phyloP scores from a whole-genome alignment of 1,139 yeast genomes.

The Geotrichum citri-aurantii region DNA sequence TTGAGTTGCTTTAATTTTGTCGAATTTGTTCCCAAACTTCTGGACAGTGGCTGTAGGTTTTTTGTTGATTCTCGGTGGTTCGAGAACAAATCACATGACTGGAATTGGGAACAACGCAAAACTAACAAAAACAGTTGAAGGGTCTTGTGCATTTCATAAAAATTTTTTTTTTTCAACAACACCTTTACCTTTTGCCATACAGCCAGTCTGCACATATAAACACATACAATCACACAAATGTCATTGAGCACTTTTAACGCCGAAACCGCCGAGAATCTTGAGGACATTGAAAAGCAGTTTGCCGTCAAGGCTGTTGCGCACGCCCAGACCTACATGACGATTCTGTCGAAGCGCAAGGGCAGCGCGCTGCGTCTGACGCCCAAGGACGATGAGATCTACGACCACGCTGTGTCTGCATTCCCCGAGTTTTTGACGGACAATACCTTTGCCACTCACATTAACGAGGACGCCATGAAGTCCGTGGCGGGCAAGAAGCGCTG shows the following conservation, averaged over 20 bases:
- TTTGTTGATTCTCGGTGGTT: neutral
- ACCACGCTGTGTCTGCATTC: slow-evolving; percentile 61
- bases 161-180: neutral
- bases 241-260: slow-evolving; percentile 41
- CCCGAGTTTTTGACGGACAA: slow-evolving; percentile 71
- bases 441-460: slow-evolving; percentile 49
- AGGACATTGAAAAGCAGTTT: slow-evolving; percentile 86
- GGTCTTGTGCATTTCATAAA: neutral
- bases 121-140: neutral
- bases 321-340: slow-evolving; percentile 88
- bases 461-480: slow-evolving; percentile 80
- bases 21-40: no score
- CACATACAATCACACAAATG: neutral
- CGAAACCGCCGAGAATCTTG: slow-evolving; percentile 55
- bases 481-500: slow-evolving; percentile 77
- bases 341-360: slow-evolving; percentile 70
- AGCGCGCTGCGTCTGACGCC: slow-evolving; percentile 71
- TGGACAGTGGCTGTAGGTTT: no score
- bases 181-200: neutral
- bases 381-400: slow-evolving; percentile 74
- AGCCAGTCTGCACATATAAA: neutral
- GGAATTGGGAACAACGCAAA: no score
- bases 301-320: slow-evolving; percentile 97
- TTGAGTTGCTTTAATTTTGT: no score
- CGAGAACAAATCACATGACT: no score